A percentile compares a stretch with the other conserved stretches of the same genome.
phyloP scores from a whole-genome alignment of 306 rosid genomes.

The Macrotyloma uniflorum region DNA sequence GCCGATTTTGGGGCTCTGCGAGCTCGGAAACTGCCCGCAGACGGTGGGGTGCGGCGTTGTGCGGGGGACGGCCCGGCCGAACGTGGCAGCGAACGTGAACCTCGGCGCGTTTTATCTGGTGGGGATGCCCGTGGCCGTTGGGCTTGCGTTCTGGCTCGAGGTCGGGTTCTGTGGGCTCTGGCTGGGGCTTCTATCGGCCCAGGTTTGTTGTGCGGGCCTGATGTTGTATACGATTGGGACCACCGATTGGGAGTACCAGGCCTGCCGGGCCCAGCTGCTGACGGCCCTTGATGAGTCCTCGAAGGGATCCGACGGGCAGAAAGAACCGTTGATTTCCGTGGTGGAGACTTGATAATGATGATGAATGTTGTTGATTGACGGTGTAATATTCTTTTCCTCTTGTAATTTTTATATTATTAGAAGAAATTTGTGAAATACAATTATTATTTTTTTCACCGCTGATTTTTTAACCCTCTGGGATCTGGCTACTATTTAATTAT shows the following conservation, averaged over 20 bases:
- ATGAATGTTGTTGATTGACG: background rate
- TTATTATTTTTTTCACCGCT: background rate
- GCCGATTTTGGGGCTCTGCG: conserved; percentile 88
- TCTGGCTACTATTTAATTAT: background rate
- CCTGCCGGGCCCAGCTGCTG: conserved; percentile 60
- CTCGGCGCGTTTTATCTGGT: conserved; percentile 82
- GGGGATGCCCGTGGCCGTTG: conserved; percentile 91
- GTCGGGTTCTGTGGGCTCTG: conserved; percentile 90
- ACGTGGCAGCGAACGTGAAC: conserved; percentile 81
- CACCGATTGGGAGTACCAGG: conserved; percentile 82
- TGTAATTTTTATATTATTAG: conserved; percentile 17
- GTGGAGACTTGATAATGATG: conserved; percentile 31
- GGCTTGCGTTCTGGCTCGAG: conserved; percentile 62
- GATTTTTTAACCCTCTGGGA: background rate
- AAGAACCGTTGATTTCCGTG: conserved; percentile 45
- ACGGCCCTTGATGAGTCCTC: conserved; percentile 27
- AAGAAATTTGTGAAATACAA: conserved; percentile 28
- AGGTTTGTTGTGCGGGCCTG: conserved; percentile 80
- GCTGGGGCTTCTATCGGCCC: conserved; percentile 87
- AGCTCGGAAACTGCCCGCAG: conserved; percentile 95
- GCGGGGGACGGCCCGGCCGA: conserved; percentile 86
- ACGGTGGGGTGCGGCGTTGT: conserved; percentile 90
- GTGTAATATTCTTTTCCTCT: conserved; percentile 25
- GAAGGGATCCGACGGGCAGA: conserved; percentile 19
- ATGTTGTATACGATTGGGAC: conserved; percentile 81